These are phyloP conservation scores for Oropetium thomaeum DNA, from an alignment of 176 grass and related monocot species.

Conservation along the genomic window DNA sequence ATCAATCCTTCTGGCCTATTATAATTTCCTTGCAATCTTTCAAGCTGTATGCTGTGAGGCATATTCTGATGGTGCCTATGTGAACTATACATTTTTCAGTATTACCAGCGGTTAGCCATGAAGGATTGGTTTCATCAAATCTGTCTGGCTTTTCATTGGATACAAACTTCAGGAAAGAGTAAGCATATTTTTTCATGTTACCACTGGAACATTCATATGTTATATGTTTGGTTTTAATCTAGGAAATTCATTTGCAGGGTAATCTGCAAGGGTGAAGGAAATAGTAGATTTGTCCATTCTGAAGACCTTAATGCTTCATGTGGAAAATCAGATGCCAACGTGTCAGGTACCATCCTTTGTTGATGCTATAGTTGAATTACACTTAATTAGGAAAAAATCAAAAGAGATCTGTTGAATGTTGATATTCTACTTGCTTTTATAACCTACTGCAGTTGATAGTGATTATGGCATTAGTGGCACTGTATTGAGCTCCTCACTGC, in stretches of 20 bases:
- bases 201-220: not conserved
- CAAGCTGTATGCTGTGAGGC: not conserved
- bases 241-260: slow-evolving; percentile 22
- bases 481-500: slow-evolving; percentile 1
- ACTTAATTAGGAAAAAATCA: not conserved
- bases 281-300: not conserved
- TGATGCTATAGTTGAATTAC: not conserved
- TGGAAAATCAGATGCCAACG: not conserved
- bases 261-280: not conserved
- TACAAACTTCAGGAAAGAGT: slow-evolving; percentile 6
- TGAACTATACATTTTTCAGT: slow-evolving; percentile 23
- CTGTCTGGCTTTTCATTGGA: not conserved
- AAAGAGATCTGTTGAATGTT: not conserved
- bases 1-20: not conserved
- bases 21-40: not conserved
- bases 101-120: not conserved
- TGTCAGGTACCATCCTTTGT: slow-evolving; percentile 7
- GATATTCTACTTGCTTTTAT: not conserved
- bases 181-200: slow-evolving; percentile 1
- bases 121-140: not conserved
- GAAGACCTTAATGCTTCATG: not conserved
- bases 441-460: slow-evolving; percentile 16
- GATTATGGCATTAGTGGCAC: not conserved
- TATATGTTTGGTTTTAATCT: not conserved
- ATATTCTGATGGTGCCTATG: not conserved